phyloP scores from a whole-genome alignment of 225 moss, liverwort and hornwort genomes.

The Pseudoscleropodium purum region DNA sequence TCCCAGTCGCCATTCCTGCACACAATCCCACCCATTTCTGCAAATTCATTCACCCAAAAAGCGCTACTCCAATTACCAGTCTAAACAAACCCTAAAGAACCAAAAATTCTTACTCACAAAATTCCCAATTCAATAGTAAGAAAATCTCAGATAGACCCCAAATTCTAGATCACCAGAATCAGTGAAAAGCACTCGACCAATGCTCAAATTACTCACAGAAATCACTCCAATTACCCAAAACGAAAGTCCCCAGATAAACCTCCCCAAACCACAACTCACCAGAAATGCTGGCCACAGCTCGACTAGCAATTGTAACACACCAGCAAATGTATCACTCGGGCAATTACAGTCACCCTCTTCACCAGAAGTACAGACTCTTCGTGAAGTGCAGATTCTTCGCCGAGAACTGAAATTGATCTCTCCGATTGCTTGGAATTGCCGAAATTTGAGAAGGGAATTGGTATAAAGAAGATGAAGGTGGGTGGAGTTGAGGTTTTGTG shows the following conservation, averaged over 20 bases:
- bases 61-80: background rate
- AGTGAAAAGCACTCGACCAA: background rate
- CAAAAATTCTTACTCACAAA: no score
- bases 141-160: background rate
- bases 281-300: background rate
- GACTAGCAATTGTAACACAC: background rate
- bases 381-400: background rate
- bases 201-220: background rate
- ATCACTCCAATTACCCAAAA: background rate
- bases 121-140: background rate
- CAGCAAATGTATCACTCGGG: background rate
- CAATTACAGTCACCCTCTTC: background rate
- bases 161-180: background rate
- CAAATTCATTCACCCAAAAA: background rate
- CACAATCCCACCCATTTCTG: background rate
- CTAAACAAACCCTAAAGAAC: background rate
- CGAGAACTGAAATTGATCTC: background rate
- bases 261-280: background rate
- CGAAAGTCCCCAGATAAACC: background rate
- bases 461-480: background rate
- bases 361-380: background rate
- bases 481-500: background rate
- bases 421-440: background rate
- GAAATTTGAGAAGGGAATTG: background rate
- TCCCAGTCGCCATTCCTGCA: slow-evolving; percentile 10